Base-by-base conservation (phyloP, 345 rosid genomes). In the Ceriops decandra region DNA sequence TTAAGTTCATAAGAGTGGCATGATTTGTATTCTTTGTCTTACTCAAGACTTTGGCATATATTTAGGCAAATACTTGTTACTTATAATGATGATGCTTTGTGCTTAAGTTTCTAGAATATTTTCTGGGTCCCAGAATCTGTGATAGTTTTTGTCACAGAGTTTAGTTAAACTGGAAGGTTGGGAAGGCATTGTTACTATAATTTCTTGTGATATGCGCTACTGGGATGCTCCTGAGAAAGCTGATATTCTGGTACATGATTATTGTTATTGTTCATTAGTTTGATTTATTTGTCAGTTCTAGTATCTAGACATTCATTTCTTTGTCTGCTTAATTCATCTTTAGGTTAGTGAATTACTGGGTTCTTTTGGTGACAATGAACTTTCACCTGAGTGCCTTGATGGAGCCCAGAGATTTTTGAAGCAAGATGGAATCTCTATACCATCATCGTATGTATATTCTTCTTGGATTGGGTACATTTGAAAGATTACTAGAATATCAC, bases 361-460 rank as follows among this genome's bases (percentile, higher is more conserved):
- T 62, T 91, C 99, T 76, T 90, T 95, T 79, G 99, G 99, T 59
- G 99, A 95, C 83, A 95, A 95, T 83, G 98, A 95, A 84, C 87
- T 95, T 60, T 95, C 99, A 74, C 99, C 99, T 16, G 98, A 95
- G 73, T 92, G 99, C 79, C 96, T 95, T 67, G 99, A 95, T 80
- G 99, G 99, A 76, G 99, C 99, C n/a, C 97, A 95, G 76, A 79
- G 90, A 83, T 91, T 91, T 79, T 67, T 92, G 84, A 95, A 92
- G 82, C 67, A 79, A 76, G 98, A 92, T 69, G 99, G 98, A 68
- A 91, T 95, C 72, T 95, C 99, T 54, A 92, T 95, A 81, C 99
- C 99, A 74, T 85, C 93, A 75, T 87, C 90, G 98, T 92, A 87
- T 54, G 99, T 87, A 64, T 67, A 67, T 61, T 62, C 71, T 68